Base-by-base conservation (phyloP, 2,329 filamentous ascomycete genomes). In the Pseudogymnoascus sp. region DNA sequence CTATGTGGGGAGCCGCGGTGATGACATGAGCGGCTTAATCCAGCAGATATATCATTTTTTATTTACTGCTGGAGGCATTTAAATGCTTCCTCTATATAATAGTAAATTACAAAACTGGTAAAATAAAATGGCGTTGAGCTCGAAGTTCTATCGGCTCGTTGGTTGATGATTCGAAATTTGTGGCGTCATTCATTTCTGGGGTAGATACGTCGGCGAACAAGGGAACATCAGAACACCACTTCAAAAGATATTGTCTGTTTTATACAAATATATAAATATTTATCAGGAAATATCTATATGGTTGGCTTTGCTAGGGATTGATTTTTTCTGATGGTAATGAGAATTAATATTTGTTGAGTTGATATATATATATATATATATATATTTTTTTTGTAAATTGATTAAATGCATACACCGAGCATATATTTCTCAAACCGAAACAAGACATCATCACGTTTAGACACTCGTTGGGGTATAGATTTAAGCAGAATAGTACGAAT, bases 321-420 rank as follows among this genome's bases (percentile, higher is more conserved):
- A 11, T 16, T 49, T 29, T 59, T 31, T 16, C 23, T 43, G n/a
- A 29, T 41, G 21, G n/a, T 3, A 26, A 6, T 55, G 41, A 37
- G 23, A 19, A 62, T 33, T 62, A 62, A 62, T 61, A 21, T 59
- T 38, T 60, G 38, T 63, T 73, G 90, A 87, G 90, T 90, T 73
- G n/a, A 16, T 31, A 26, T 49, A 29, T 31, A 6, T 29, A n/a
- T 38, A 38, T 16, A 33, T 14, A 26, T 45, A 45, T n/a, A n/a
- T n/a, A n/a, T n/a, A n/a, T n/a, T n/a, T 55, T 16, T 31, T 16
- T 31, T 16, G 14, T 52, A 6, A 29, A 52, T 52, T 31, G 6
- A 52, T 31, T 49, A 55, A 55, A 33, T 45, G 3, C 8, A 31
- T 31, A 6, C 23, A 0, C 14, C 12, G 3, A n/a, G 26, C 12